Evolutionary conservation across 768 basidiomycete genomes (phyloP).

Genomic region (Punctularia strigosozonata): DNA sequence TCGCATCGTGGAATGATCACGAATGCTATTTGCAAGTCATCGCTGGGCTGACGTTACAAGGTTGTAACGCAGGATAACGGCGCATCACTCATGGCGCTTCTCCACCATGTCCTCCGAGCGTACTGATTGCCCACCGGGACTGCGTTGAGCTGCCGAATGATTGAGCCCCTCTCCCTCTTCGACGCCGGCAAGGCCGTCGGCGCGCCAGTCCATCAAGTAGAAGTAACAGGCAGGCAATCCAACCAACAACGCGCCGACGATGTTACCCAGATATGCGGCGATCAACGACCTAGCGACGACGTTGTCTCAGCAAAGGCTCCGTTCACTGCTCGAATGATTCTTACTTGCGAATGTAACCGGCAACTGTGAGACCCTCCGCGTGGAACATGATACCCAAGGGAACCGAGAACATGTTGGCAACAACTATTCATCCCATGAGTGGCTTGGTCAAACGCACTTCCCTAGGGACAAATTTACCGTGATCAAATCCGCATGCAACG

Average conservation of each 20-base stretch:
- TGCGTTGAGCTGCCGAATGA: too few species aligned
- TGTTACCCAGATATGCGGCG: conserved; percentile 54
- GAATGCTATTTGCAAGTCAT: too few species aligned
- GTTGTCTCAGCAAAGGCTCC: neutral
- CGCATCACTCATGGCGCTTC: too few species aligned
- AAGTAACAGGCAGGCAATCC: conserved; percentile 55
- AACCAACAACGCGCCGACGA: conserved; percentile 52
- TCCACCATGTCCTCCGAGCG: too few species aligned
- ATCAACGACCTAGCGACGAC: conserved; percentile 38
- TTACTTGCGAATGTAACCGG: conserved; percentile 56
- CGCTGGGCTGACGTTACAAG: too few species aligned
- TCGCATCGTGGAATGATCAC: too few species aligned
- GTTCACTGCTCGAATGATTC: conserved; percentile 9
- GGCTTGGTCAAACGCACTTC: neutral
- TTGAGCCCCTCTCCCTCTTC: conserved; percentile 13
- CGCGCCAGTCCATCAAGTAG: conserved; percentile 41
- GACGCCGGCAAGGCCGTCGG: conserved; percentile 8
- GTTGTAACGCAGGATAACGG: too few species aligned
- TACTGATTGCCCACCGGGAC: too few species aligned
- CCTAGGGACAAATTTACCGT: conserved; percentile 30
- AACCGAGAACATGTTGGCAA: conserved; percentile 71
- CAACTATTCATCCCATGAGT: conserved; percentile 25
- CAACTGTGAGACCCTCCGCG: conserved; percentile 35
- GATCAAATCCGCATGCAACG: conserved; percentile 60
- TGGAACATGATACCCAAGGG: conserved; percentile 63